Base-by-base conservation (phyloP, 116 monocot species). In the Papilionanthe hybrid region DNA sequence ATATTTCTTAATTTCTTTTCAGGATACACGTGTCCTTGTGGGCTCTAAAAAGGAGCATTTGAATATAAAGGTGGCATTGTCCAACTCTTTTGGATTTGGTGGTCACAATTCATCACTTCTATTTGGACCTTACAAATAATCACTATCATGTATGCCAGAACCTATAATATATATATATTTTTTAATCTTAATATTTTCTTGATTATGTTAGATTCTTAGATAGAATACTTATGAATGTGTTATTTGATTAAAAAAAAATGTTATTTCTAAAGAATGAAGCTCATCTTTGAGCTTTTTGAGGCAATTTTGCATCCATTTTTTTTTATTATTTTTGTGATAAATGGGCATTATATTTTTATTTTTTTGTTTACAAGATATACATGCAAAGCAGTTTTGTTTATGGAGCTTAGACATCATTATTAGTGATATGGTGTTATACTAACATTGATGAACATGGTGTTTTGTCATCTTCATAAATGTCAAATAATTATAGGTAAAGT, bases 61-160 rank as follows among this genome's bases (percentile, higher is more conserved):
- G 81, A 84, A 97, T 66, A 85, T 97, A 53, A 97, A 92, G 85
- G 94, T 97, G 55, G 97, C 94, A 0, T 75, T 97, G 12, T 94
- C 97, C 0, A 97, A 94, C 77, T 97, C 97, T 27, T 97, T 97
- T 28, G 97, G 97, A 41, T 94, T 97, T 75, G 97, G 97, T 10
- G 97, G 97, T 7, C 97, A 97, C 85, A 97, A 97, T 78, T 97
- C 97, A 0, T 94, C 94, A 0, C 91, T 97, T 29, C 84, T 97
- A 66, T 94, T 97, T 66, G 94, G 92, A 13, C 97, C 90, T 3
- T 96, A 88, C 78, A 82, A 90, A 42, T 82, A 82, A 73, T 45
- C 44, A n/a, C 73, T 9, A n/a, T 29, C 69, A 32, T 37, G 65
- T 65, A 13, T 1, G 25, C 0, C 7, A 25, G 22, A 23, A 9